A percentile compares a stretch with the other conserved stretches of the same genome.
These are phyloP conservation scores for Alopecurus myosuroides DNA, from an alignment of 176 grass and related monocot genomes.

Conservation along the genomic window DNA sequence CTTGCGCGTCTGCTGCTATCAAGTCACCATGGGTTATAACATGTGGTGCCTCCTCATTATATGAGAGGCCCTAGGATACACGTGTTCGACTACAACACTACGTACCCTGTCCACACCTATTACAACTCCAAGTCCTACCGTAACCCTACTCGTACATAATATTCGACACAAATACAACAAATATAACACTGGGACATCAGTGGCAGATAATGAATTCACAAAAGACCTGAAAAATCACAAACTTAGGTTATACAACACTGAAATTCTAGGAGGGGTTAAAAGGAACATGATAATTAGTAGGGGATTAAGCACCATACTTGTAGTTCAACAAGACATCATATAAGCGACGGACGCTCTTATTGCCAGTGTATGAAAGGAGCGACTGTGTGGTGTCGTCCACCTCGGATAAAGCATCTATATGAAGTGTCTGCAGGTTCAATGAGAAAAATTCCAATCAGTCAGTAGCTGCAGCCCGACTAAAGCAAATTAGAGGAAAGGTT, in stretches of 20 bases:
- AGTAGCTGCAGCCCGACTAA: background rate
- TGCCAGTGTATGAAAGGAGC: constrained; percentile 66
- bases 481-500: background rate
- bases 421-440: constrained; percentile 48
- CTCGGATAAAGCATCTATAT: constrained; percentile 62
- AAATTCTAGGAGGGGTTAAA: background rate
- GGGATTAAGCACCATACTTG: constrained; percentile 47
- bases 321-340: constrained; percentile 89
- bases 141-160: no score
- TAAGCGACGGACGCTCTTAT: constrained; percentile 70
- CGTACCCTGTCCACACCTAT: no score
- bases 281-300: background rate
- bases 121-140: no score
- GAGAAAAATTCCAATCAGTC: background rate
- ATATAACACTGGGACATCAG: no score
- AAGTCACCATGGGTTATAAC: no score
- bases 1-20: no score
- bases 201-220: no score
- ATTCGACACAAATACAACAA: no score
- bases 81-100: no score
- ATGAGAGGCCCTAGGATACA: no score
- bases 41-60: no score
- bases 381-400: constrained; percentile 81
- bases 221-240: no score
- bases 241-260: background rate